Conservation (phyloP, 257 asterid species). For the Solanum rostratum region DNA sequence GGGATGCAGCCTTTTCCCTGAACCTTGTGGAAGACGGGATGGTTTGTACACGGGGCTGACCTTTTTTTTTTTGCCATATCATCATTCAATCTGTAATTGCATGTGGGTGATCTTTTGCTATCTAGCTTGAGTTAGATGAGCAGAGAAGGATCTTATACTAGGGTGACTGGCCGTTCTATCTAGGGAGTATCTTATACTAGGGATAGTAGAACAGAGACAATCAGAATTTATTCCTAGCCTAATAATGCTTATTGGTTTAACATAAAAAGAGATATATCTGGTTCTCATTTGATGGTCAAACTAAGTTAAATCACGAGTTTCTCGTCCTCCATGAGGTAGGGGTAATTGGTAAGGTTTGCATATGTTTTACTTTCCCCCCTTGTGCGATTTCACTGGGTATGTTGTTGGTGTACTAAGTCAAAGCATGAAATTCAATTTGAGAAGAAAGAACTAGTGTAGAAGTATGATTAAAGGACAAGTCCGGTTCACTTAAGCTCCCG, state of each 20-base stretch:
- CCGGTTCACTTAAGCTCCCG: too few species aligned
- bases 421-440: not conserved
- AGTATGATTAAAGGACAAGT: not conserved
- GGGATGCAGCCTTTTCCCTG: too few species aligned
- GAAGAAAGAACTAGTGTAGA: not conserved
- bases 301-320: not conserved
- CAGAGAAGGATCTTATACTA: not conserved
- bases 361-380: not conserved
- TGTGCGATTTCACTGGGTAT: not conserved
- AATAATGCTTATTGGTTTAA: not conserved
- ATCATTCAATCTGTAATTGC: not conserved
- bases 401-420: not conserved
- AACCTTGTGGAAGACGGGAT: not conserved
- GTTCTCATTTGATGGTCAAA: not conserved
- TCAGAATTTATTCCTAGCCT: not conserved
- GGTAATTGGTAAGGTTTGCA: not conserved
- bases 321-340: not conserved
- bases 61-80: not conserved
- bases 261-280: not conserved
- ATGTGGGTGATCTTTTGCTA: not conserved
- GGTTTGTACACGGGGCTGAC: not conserved
- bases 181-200: not conserved
- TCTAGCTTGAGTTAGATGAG: not conserved
- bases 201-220: not conserved
- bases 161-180: not conserved